Evolutionary conservation across 805 yeast genomes (phyloP).

Genomic region (Lachancea fermentati): DNA sequence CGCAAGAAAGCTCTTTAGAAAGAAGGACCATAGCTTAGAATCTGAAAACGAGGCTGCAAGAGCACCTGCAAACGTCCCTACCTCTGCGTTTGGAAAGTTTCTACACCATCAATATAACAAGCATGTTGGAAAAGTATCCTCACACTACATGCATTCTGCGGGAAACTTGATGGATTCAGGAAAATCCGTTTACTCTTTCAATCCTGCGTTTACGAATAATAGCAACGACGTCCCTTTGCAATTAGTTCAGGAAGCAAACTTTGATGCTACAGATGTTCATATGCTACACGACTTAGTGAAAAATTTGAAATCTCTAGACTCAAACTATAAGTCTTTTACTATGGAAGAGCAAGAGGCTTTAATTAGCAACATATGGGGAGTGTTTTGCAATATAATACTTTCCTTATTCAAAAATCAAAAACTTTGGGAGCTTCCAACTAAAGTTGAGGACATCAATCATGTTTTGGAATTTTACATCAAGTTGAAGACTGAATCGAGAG

Average conservation of each 20-base stretch:
- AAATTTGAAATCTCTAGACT: constrained; percentile 28
- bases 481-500: constrained; percentile 25
- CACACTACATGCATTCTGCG: constrained; percentile 26
- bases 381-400: constrained; percentile 24
- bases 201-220: constrained; percentile 17
- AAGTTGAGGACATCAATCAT: constrained; percentile 22
- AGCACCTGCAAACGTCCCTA: constrained; percentile 3
- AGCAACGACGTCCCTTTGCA: constrained; percentile 16
- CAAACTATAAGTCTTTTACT: constrained; percentile 27
- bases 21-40: constrained; percentile 17
- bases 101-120: constrained; percentile 29
- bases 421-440: constrained; percentile 30
- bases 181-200: constrained; percentile 25
- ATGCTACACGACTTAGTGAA: constrained; percentile 30
- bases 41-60: background rate
- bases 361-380: constrained; percentile 30
- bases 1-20: constrained; percentile 25
- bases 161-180: constrained; percentile 24
- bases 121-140: constrained; percentile 24
- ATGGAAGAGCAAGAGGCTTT: constrained; percentile 27
- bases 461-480: constrained; percentile 24
- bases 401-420: constrained; percentile 28
- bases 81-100: constrained; percentile 22
- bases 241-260: constrained; percentile 12
- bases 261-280: constrained; percentile 14